Evolutionary conservation across 2,329 filamentous ascomycete species (phyloP).

Genomic region (Fusarium zealandicum): DNA sequence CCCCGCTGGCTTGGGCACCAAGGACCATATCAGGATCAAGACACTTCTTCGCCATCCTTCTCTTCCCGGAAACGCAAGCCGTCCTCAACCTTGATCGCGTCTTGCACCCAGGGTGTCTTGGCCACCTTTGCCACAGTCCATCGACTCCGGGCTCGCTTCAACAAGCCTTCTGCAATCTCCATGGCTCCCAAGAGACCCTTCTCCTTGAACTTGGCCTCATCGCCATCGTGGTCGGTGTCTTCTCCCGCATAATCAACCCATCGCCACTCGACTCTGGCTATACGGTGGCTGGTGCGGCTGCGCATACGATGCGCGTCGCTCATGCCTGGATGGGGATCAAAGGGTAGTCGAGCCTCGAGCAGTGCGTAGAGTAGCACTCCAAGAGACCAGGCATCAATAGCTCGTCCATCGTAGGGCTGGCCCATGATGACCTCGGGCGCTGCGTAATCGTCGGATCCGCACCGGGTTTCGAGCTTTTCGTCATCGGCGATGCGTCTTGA

Average conservation of each 20-base stretch:
- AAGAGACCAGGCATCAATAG: constrained; percentile 93
- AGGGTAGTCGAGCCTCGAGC: constrained; percentile 90
- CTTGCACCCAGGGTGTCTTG: constrained; percentile 76
- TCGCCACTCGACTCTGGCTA: constrained; percentile 92
- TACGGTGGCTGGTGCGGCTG: constrained; percentile 88
- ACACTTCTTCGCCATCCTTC: constrained; percentile 62
- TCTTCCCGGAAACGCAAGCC: constrained; percentile 67
- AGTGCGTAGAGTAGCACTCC: constrained; percentile 93
- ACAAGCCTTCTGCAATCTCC: constrained; percentile 80
- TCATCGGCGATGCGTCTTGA: constrained; percentile 85
- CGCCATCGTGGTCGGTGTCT: constrained; percentile 84
- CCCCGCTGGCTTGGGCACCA: not conserved
- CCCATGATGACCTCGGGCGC: constrained; percentile 96
- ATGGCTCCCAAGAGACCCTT: constrained; percentile 76
- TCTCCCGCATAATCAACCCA: constrained; percentile 88
- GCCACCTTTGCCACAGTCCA: constrained; percentile 79
- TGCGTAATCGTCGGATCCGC: constrained; percentile 96
- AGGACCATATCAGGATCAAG: constrained; percentile 19
- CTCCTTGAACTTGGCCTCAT: constrained; percentile 66
- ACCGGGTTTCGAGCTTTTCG: constrained; percentile 89
- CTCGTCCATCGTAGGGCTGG: constrained; percentile 89
- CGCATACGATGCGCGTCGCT: constrained; percentile 78
- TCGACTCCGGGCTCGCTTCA: constrained; percentile 82
- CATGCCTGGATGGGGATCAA: constrained; percentile 85
- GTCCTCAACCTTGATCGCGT: constrained; percentile 73